Base-by-base conservation (phyloP, 805 yeast genomes). In the Cyberlindnera mrakii region DNA sequence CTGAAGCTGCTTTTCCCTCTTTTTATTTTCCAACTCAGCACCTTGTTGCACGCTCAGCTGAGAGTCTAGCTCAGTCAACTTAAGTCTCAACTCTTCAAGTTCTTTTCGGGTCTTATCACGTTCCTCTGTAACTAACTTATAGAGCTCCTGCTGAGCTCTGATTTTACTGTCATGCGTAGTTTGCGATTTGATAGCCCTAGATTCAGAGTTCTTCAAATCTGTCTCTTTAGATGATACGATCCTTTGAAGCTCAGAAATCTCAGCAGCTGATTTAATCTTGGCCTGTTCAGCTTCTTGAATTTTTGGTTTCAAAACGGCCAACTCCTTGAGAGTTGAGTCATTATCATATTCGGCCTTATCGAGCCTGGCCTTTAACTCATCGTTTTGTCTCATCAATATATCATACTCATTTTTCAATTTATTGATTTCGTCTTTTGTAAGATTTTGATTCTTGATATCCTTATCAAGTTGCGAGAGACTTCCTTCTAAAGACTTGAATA, bases 91-190 rank as follows among this genome's bases (percentile, higher is more conserved):
- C 8, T 35, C 39, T 11, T 41, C 48, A 37, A 49, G 23, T 8
- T 45, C 63, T 55, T 14, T 55, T 55, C 47, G 62, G 48, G 23
- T 51, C n/a, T 44, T 54, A 54, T 50, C 65, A 57, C 35, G 60
- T 35, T 53, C 65, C 58, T 46, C 52, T 6, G 49, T 45, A 1
- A 64, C 50, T 15, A 65, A 52, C 19, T 58, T 57, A 31, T 59
- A 49, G 4, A 67, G 55, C 20, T 65, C 67, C 16, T 51, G 51
- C 46, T 67, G 71, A 1, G 68, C 60, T 17, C 60, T 53, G 16
- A 68, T 34, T 46, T 67, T 65, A 35, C 62, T 58, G 19, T 68
- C 67, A 37, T 54, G 63, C n/a, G 51, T 55, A 3, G 58, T 49
- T 32, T 55, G 51, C 7, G 43, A 50, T 42, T 45, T 55, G 34